Evolutionary conservation across 345 rosid species (phyloP), one percentile per base, ranked within the genome.

Genomic region (Melaleuca alternifolia): DNA sequence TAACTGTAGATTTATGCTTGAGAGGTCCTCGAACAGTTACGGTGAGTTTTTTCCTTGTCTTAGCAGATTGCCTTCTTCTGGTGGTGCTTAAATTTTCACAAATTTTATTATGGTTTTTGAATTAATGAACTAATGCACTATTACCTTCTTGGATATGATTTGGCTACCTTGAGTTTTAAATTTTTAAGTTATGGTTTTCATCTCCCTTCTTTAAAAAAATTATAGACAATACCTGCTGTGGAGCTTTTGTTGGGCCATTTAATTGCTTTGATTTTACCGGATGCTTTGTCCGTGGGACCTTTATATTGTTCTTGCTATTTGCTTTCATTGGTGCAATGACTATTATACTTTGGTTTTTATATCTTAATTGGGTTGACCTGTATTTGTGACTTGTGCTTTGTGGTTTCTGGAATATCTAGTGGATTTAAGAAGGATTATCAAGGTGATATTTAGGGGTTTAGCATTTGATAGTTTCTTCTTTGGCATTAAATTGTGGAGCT

Each of bases 1-100:
- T 89, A 95, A 96, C 90, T 96, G 99, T 87, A 92, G 98, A 92
- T 94, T 92, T 90, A 96, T 97, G 99, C 95, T 95, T 87, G 99
- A 94, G 94, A 94, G 98, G 90, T 94, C 96, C 83, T 94, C 99
- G 12, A 97, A 94, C 89, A 97, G 90, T 89, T 96, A 93, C 84
- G 99, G 99, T 97, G 89, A 87, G 92, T 88, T 85, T 48, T 28
- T 48, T 50, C 37, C 77, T 50, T 48, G 18, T 82, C 23, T 50
- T 82, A 51, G 84, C 33, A 7, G 37, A 50, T n/a, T 50, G 33
- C 48, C 48, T 71, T 37, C 48, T 71, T 37, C 48, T 71, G 24
- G 20, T 71, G 71, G 81, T 37, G 48, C 81, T 37, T 71, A 37
- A 71, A 37, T 71, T 71, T 33, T 71, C 48, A 20, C 48, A 37